phyloP scores from a whole-genome alignment of 305 asterid genomes.

The Solanum aculeatissimum region DNA sequence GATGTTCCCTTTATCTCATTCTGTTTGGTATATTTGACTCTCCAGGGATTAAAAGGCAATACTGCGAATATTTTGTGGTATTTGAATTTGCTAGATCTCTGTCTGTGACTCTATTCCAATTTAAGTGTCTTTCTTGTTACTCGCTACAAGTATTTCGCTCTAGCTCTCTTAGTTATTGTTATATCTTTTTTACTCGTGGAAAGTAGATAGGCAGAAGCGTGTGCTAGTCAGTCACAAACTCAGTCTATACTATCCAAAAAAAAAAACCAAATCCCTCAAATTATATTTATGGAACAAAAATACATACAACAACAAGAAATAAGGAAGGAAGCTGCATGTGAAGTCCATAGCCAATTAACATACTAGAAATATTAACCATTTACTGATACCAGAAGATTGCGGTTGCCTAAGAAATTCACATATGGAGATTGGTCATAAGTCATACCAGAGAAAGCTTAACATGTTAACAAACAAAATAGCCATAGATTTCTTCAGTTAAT shows the following conservation, averaged over 20 bases:
- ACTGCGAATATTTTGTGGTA: not conserved
- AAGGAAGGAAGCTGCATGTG: no score
- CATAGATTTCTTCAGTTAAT: not conserved
- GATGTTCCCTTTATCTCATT: not conserved
- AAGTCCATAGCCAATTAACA: no score
- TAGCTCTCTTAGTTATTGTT: not conserved
- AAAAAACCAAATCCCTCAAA: not conserved
- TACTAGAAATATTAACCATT: no score
- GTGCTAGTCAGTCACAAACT: not conserved
- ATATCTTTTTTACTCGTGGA: not conserved
- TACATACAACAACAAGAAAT: not conserved
- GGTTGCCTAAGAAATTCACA: not conserved
- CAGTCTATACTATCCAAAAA: not conserved
- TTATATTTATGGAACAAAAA: not conserved
- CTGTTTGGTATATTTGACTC: not conserved
- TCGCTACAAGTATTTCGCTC: not conserved
- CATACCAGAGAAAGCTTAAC: not conserved
- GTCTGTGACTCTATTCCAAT: not conserved
- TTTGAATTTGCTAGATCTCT: not conserved
- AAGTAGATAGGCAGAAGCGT: not conserved
- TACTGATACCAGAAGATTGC: no score
- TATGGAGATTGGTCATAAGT: not conserved
- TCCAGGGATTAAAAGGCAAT: not conserved
- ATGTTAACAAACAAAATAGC: not conserved
- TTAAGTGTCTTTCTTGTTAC: not conserved